Evolutionary conservation across 148 eudicot species (phyloP).

Genomic region (Persicaria maculosa): DNA sequence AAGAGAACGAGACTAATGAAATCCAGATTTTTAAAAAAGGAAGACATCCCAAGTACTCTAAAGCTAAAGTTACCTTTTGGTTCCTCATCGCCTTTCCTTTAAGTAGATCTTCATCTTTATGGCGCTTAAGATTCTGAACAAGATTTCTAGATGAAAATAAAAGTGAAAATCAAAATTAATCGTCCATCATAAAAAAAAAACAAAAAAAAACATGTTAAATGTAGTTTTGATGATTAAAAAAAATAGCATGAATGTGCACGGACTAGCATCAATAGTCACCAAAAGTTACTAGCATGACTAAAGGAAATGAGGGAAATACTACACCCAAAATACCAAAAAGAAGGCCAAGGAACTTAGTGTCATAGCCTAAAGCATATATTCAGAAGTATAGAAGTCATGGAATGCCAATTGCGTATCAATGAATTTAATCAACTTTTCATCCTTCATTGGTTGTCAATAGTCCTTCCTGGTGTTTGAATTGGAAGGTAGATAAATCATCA

Average conservation of each 20-base stretch:
- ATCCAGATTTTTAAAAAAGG: background rate
- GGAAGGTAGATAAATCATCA: background rate
- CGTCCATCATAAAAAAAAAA: background rate
- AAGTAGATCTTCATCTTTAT: constrained; percentile 74
- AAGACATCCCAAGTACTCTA: background rate
- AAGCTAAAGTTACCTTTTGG: constrained; percentile 57
- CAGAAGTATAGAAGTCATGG: background rate
- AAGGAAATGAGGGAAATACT: background rate
- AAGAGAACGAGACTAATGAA: background rate
- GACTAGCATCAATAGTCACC: background rate
- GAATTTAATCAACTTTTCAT: background rate
- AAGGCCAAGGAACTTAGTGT: background rate
- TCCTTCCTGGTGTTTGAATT: background rate
- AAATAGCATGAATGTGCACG: background rate
- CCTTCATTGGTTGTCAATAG: background rate
- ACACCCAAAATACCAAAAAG: background rate
- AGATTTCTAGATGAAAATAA: constrained; percentile 39
- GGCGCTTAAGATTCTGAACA: constrained; percentile 51
- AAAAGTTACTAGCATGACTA: constrained; percentile 1
- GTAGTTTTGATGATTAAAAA: background rate
- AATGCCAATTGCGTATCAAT: background rate
- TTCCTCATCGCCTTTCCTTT: constrained; percentile 90
- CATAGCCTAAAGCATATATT: background rate
- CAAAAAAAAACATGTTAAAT: background rate
- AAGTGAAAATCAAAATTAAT: background rate